phyloP scores from a whole-genome alignment of 2,329 filamentous ascomycete genomes.

The Sporothrix dimorphospora region DNA sequence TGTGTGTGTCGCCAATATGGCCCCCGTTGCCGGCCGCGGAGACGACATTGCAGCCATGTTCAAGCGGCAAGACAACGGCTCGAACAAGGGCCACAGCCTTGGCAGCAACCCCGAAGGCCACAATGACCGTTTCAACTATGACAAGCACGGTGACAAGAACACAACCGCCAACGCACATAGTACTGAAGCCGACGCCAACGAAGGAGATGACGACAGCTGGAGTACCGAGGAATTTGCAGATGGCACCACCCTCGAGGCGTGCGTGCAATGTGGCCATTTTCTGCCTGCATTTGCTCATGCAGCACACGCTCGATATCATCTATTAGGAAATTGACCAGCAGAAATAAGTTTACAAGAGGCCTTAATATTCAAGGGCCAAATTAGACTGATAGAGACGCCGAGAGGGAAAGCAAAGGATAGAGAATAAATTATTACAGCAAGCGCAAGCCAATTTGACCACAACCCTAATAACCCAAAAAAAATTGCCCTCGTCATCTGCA shows the following conservation, averaged over 20 bases:
- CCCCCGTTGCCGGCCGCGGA: conserved; percentile 62
- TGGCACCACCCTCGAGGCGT: conserved; percentile 30
- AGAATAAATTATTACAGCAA: background rate
- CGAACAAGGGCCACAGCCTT: background rate
- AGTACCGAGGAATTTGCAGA: conserved; percentile 3
- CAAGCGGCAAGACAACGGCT: conserved; percentile 65
- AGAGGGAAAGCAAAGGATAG: background rate
- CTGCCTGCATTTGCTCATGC: conserved; percentile 38
- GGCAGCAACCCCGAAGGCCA: background rate
- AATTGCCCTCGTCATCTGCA: background rate
- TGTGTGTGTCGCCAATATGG: conserved; percentile 85
- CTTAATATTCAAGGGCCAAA: background rate
- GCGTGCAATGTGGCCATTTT: conserved; percentile 36
- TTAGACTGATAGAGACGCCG: background rate
- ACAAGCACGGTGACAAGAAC: background rate
- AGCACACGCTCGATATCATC: conserved; percentile 40
- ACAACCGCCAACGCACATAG: too few species aligned
- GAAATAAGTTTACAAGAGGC: background rate
- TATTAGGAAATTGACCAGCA: conserved; percentile 30
- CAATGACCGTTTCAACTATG: background rate
- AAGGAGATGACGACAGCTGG: conserved; percentile 11
- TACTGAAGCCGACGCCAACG: background rate
- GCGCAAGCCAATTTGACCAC: background rate
- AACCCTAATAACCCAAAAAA: background rate
- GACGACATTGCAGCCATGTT: conserved; percentile 86